Conservation (phyloP, 1,284 basidiomycete species). For the Schizopora paradoxa region DNA sequence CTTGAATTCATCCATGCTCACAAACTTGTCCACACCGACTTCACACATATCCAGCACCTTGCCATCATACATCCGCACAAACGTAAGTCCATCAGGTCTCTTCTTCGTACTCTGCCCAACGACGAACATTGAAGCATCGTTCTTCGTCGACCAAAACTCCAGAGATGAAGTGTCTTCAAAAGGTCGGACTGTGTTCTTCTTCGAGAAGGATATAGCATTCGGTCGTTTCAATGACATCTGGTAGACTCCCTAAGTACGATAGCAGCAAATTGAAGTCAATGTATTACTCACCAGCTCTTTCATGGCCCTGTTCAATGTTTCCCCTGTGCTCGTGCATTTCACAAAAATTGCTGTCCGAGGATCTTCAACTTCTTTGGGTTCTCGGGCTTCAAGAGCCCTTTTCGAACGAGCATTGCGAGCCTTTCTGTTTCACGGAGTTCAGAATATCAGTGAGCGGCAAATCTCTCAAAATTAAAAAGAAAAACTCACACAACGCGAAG, state of each 20-base stretch:
- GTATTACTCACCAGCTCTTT: slow-evolving; percentile 72
- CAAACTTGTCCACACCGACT: slow-evolving; percentile 79
- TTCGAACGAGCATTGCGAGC: slow-evolving; percentile 98
- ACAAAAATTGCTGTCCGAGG: slow-evolving; percentile 85
- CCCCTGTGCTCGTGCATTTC: slow-evolving; percentile 80
- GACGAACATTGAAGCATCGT: slow-evolving; percentile 90
- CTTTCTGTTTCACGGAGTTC: slow-evolving; percentile 55
- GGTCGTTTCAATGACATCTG: slow-evolving; percentile 92
- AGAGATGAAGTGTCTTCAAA: slow-evolving; percentile 85
- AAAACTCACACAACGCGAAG: too few relatives aligned
- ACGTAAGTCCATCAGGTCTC: slow-evolving; percentile 82
- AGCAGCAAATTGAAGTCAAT: neutral
- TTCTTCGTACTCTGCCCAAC: slow-evolving; percentile 95
- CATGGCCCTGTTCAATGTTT: slow-evolving; percentile 77
- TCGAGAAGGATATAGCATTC: slow-evolving; percentile 86
- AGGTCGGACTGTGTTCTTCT: slow-evolving; percentile 90
- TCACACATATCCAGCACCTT: slow-evolving; percentile 94
- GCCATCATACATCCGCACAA: slow-evolving; percentile 86
- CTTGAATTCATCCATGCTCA: slow-evolving; percentile 80
- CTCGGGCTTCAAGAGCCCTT: slow-evolving; percentile 81
- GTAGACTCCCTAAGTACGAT: slow-evolving; percentile 1
- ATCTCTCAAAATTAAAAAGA: too few relatives aligned
- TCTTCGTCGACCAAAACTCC: slow-evolving; percentile 92
- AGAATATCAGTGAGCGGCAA: neutral
- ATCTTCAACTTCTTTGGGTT: slow-evolving; percentile 88